Conservation (phyloP, 306 rosid species). For the Vachellia collinsii region DNA sequence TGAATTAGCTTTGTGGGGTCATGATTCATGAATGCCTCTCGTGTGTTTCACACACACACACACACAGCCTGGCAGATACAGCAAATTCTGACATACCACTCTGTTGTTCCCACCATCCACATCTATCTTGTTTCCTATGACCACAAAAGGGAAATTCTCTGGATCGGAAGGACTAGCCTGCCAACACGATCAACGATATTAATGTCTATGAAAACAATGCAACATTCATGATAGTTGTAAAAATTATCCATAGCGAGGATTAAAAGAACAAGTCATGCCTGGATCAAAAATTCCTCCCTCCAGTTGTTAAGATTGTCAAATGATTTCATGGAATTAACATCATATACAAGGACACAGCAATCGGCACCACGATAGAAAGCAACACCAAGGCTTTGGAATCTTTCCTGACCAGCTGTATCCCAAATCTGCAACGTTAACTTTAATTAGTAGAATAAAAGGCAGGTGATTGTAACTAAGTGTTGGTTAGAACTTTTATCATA, state of each 20-base stretch:
- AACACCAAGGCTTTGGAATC: constrained; percentile 98
- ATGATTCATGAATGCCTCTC: not conserved
- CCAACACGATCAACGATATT: constrained; percentile 42
- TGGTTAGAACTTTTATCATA: constrained; percentile 8
- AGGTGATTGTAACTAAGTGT: not conserved
- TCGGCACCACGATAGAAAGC: constrained; percentile 99
- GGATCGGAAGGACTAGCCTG: constrained; percentile 99
- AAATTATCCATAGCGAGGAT: constrained; percentile 30
- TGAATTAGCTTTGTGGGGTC: not conserved
- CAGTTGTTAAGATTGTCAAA: constrained; percentile 97
- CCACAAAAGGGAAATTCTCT: constrained; percentile 97
- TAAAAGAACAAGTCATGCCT: constrained; percentile 51
- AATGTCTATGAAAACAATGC: constrained; percentile 19
- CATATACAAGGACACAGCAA: constrained; percentile 99
- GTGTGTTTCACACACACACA: not conserved
- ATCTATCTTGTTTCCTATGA: constrained; percentile 94
- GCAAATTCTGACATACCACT: constrained; percentile 66
- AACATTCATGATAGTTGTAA: constrained; percentile 1
- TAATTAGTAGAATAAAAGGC: constrained; percentile 11
- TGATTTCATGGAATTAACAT: constrained; percentile 95
- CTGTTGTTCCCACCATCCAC: constrained; percentile 96
- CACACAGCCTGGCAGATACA: constrained; percentile 11
- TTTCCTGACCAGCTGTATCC: constrained; percentile 99
- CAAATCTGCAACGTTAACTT: constrained; percentile 64
- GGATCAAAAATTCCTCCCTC: constrained; percentile 98